These are phyloP conservation scores for Fraxinus floribunda DNA, from an alignment of 305 asterid species.

Conservation along the genomic window DNA sequence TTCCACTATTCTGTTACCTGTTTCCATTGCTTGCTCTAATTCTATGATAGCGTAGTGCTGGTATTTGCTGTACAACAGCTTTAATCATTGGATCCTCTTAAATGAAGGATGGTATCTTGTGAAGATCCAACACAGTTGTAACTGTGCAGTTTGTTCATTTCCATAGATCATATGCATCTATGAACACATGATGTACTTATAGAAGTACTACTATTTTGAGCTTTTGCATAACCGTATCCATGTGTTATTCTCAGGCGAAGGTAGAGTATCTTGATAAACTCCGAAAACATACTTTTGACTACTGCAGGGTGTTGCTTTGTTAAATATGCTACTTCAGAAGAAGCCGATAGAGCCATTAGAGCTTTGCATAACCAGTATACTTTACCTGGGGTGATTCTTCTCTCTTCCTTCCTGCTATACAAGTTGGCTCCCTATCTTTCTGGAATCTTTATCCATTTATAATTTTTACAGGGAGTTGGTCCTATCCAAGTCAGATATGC, in stretches of 20 bases:
- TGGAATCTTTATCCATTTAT: slow-evolving; percentile 24
- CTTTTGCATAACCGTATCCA: slow-evolving; percentile 15
- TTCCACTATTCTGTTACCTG: slow-evolving; percentile 9
- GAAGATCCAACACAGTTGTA: slow-evolving; percentile 1
- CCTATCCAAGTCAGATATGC: slow-evolving; percentile 99
- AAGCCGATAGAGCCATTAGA: slow-evolving; percentile 94
- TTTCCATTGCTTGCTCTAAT: slow-evolving; percentile 15
- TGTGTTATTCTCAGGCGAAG: slow-evolving; percentile 27
- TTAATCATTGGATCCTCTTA: neutral
- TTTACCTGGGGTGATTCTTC: slow-evolving; percentile 77
- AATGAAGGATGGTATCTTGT: neutral
- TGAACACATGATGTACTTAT: slow-evolving; percentile 7
- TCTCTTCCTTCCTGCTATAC: slow-evolving; percentile 20
- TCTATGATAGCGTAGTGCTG: slow-evolving; percentile 16
- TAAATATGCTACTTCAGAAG: slow-evolving; percentile 83
- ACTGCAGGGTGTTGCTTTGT: slow-evolving; percentile 98
- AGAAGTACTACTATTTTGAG: slow-evolving; percentile 7
- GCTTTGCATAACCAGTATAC: slow-evolving; percentile 82
- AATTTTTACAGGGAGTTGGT: slow-evolving; percentile 68
- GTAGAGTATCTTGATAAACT: slow-evolving; percentile 39
- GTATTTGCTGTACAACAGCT: neutral
- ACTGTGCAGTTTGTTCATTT: slow-evolving; percentile 13
- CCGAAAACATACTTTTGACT: slow-evolving; percentile 42
- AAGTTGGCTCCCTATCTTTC: slow-evolving; percentile 16
- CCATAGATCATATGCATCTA: slow-evolving; percentile 11